Evolutionary conservation across 2,329 filamentous ascomycete species (phyloP), one percentile per base, ranked within the genome.

Genomic region (Scedosporium apiospermum): DNA sequence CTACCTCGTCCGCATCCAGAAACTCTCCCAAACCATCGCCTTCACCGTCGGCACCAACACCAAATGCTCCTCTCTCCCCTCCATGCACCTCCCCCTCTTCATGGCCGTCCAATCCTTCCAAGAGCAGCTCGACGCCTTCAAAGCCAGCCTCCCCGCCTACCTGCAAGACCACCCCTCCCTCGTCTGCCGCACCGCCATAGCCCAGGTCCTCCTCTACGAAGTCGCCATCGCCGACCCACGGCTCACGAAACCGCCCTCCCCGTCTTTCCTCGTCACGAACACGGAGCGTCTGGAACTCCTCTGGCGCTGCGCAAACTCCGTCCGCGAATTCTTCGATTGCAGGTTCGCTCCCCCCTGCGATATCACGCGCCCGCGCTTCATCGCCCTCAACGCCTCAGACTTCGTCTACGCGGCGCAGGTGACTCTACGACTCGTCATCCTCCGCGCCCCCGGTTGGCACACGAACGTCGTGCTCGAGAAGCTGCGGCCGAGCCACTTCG

Each of bases 171-270:
- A 77, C 51, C 62, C 77, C 77, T 65, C 62, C 73, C 64, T 14
- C 10, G 41, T 2, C 21, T 73, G 74, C 10, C 79, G 82, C 65
- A 53, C 79, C 7, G 69, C 74, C 64, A 72, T 81, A 12, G 77
- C 77, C 23, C 75, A 81, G 65, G 71, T 79, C 7, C 74, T 82
- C 3, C 70, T 82, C 18, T 79, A 77, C 65, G 80, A 81, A 65
- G 69, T 78, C 44, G 76, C 73, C 63, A 69, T 82, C 30, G 74
- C 76, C 3, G 78, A 80, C 3, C 27, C 27, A 4, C 27, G 27
- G 6, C 27, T 30, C 27, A 30, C 27, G 6, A 30, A 30, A 30
- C 66, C 70, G 26, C 69, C 71, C 64, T 71, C 71, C 53, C 66
- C 66, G 9, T 63, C 70, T 7, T 66, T 69, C 2, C 69, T 69